Evolutionary conservation across 2,329 filamentous ascomycete species (phyloP).

Genomic region (Phyllosticta ampelicida): DNA sequence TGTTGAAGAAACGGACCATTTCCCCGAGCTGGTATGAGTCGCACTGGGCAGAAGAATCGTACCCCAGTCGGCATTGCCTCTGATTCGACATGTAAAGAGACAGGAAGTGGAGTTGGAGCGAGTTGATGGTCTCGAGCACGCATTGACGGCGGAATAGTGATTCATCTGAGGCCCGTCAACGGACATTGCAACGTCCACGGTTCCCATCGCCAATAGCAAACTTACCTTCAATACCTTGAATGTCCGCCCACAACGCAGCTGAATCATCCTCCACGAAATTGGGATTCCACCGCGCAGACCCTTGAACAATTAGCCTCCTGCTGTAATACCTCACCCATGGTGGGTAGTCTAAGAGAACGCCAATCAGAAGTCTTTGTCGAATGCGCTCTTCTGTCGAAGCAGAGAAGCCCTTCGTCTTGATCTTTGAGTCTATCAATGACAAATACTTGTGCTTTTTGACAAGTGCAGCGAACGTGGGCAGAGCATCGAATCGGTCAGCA

Average conservation of each 20-base stretch:
- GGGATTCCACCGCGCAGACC: conserved; percentile 48
- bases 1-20: conserved; percentile 59
- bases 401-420: conserved; percentile 29
- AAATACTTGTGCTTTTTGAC: conserved; percentile 37
- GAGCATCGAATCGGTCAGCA: conserved; percentile 63
- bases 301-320: conserved; percentile 54
- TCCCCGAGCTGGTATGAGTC: conserved; percentile 71
- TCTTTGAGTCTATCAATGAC: conserved; percentile 32
- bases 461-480: conserved; percentile 44
- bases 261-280: conserved; percentile 21
- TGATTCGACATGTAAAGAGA: conserved; percentile 55
- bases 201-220: background rate
- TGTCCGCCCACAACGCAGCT: conserved; percentile 57
- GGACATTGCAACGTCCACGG: background rate
- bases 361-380: conserved; percentile 58
- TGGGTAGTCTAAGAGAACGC: conserved; percentile 53
- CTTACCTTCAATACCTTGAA: conserved; percentile 56
- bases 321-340: conserved; percentile 51
- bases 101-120: conserved; percentile 58
- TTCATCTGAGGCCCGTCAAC: conserved; percentile 41
- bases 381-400: conserved; percentile 50
- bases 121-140: conserved; percentile 59
- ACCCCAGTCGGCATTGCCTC: conserved; percentile 61
- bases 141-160: conserved; percentile 54
- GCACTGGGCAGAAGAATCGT: conserved; percentile 60